Percentiles rank a stretch among this genome's conserved stretches.
phyloP scores from a whole-genome alignment of 2,329 filamentous ascomycete species.

The Fusarium xyrophilum region DNA sequence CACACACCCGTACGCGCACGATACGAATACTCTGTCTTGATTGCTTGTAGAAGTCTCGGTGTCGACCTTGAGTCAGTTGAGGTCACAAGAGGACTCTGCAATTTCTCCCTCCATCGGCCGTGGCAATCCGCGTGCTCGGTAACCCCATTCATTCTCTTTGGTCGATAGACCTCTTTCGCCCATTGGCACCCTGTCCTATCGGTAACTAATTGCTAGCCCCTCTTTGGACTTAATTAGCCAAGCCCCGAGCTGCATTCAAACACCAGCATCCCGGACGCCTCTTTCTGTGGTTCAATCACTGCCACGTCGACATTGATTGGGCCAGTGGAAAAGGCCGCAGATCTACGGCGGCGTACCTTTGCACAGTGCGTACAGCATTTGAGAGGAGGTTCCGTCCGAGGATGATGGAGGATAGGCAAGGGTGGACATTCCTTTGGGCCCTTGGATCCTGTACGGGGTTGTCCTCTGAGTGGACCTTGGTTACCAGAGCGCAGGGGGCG shows the following conservation, averaged over 20 bases:
- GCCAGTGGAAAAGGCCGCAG: slow-evolving; percentile 42
- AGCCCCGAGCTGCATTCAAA: slow-evolving; percentile 41
- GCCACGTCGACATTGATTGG: slow-evolving; percentile 41
- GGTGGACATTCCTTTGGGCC: slow-evolving; percentile 40
- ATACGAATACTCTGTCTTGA: slow-evolving; percentile 19
- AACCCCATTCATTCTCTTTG: slow-evolving; percentile 37
- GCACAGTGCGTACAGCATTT: slow-evolving; percentile 37
- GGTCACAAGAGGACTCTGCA: slow-evolving; percentile 41
- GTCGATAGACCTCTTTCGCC: slow-evolving; percentile 32
- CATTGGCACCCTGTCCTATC: slow-evolving; percentile 40
- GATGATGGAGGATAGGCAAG: neutral
- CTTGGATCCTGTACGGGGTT: slow-evolving; percentile 33
- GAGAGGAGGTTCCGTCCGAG: slow-evolving; percentile 17
- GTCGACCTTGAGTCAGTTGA: slow-evolving; percentile 38
- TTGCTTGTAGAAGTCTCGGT: slow-evolving; percentile 33
- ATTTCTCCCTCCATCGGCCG: slow-evolving; percentile 37
- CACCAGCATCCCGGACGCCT: slow-evolving; percentile 39
- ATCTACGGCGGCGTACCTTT: slow-evolving; percentile 31
- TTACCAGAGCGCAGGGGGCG: slow-evolving; percentile 33
- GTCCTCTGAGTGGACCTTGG: slow-evolving; percentile 31
- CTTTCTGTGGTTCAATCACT: slow-evolving; percentile 34
- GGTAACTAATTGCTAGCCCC: slow-evolving; percentile 40
- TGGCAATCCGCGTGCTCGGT: slow-evolving; percentile 40
- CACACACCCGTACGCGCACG: neutral
- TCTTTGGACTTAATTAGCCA: slow-evolving; percentile 39